Conservation (phyloP, 164 flowering plant genomes). For the Tinospora cordifolia region DNA sequence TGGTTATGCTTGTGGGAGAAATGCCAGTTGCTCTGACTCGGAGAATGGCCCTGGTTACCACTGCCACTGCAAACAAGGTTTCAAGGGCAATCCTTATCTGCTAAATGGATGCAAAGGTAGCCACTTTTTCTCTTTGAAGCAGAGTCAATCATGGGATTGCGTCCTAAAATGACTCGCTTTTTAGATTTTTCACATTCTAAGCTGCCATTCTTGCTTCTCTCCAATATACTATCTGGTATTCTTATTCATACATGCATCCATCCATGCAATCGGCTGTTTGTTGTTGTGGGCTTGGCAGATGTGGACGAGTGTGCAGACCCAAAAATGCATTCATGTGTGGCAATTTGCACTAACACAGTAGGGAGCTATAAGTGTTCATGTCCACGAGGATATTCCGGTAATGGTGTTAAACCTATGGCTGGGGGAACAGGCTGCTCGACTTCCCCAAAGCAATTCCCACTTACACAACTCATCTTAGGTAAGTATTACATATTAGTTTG, state of each 20-base stretch:
- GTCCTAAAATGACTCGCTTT: background rate
- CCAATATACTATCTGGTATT: background rate
- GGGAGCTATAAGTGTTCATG: conserved; percentile 25
- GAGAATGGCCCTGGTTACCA: conserved; percentile 4
- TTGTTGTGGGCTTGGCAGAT: conserved; percentile 13
- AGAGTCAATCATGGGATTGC: background rate
- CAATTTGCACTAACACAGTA: conserved; percentile 17
- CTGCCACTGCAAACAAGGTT: conserved; percentile 13
- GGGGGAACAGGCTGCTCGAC: background rate
- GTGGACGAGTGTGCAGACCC: conserved; percentile 25
- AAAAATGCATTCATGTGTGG: conserved; percentile 12
- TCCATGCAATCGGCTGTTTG: background rate
- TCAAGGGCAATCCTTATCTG: conserved; percentile 17
- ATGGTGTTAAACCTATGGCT: background rate
- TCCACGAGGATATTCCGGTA: conserved; percentile 6
- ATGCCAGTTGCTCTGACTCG: background rate
- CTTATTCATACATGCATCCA: background rate
- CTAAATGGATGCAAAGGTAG: conserved; percentile 14
- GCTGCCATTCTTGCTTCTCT: background rate
- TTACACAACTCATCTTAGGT: conserved; percentile 1
- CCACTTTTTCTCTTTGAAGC: no score
- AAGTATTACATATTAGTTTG: background rate
- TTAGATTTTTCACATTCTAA: no score
- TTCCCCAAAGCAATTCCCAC: background rate
- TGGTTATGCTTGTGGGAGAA: conserved; percentile 1